These are phyloP conservation scores for Closterium sp. DNA, from an alignment of 139 green algal species.

Conservation along the genomic window DNA sequence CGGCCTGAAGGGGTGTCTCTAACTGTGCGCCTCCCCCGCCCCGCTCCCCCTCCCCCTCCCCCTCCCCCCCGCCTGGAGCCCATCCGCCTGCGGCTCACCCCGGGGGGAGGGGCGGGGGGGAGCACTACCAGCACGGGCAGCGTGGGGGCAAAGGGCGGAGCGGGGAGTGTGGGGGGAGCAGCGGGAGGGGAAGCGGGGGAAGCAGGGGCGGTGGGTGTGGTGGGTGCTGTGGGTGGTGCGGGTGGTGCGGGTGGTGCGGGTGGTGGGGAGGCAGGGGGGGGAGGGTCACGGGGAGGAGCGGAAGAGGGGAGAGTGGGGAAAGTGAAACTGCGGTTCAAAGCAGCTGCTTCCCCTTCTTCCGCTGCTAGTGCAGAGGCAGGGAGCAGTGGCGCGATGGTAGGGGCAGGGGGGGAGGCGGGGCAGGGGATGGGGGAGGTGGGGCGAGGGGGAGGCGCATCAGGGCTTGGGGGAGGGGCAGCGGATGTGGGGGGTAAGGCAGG, in stretches of 20 bases:
- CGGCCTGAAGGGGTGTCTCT: background rate
- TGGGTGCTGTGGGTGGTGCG: background rate
- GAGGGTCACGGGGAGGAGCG: background rate
- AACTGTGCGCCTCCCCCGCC: background rate
- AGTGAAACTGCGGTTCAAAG: background rate
- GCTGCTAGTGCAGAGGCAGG: background rate
- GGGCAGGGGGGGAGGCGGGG: background rate
- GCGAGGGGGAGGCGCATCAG: background rate
- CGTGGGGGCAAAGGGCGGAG: background rate
- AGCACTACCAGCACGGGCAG: background rate
- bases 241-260: too few species aligned
- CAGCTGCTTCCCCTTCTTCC: background rate
- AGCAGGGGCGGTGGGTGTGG: background rate
- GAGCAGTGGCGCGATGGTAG: background rate
- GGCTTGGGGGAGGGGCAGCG: background rate
- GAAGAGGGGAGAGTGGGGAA: background rate
- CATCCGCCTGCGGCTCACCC: background rate
- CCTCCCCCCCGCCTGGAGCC: background rate
- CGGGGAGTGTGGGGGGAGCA: background rate
- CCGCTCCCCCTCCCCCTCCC: background rate
- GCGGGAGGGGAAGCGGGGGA: background rate
- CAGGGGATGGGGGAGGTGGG: background rate
- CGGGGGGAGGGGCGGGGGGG: background rate
- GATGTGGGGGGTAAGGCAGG: background rate
- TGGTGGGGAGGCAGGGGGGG: background rate